These are phyloP conservation scores for Penicillium sp. DNA, from an alignment of 2,329 filamentous ascomycete genomes.

Conservation along the genomic window DNA sequence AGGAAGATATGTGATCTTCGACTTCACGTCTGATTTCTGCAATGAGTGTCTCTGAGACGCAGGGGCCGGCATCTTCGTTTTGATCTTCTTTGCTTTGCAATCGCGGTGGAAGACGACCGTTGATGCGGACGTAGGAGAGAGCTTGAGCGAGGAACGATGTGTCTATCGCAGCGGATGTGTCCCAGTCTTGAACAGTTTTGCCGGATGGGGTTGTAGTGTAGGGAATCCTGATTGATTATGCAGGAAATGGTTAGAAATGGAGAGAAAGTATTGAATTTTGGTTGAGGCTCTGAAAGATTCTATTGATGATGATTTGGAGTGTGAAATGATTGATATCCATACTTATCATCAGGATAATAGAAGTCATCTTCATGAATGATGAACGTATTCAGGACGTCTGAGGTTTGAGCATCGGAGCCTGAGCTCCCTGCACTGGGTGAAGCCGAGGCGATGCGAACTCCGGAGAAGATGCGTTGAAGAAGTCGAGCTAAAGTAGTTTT, in stretches of 20 bases:
- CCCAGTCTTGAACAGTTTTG: conserved; percentile 73
- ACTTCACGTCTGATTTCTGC: conserved; percentile 22
- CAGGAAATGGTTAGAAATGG: not conserved
- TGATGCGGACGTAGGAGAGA: conserved; percentile 62
- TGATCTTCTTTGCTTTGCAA: conserved; percentile 54
- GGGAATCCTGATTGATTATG: conserved; percentile 35
- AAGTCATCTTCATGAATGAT: conserved; percentile 97
- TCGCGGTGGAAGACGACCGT: conserved; percentile 52
- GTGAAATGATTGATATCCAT: conserved; percentile 22
- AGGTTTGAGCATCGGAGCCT: not conserved
- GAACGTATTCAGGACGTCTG: conserved; percentile 43
- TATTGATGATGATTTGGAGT: too few species aligned
- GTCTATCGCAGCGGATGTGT: conserved; percentile 74
- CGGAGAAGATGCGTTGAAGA: conserved; percentile 71
- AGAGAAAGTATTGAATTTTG: too few species aligned
- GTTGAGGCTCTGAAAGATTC: too few species aligned
- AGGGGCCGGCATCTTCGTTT: conserved; percentile 47
- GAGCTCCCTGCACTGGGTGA: not conserved
- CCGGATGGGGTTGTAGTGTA: conserved; percentile 45
- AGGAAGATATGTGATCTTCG: conserved; percentile 9
- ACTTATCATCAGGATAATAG: conserved; percentile 73
- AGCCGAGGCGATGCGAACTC: conserved; percentile 8
- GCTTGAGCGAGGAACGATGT: conserved; percentile 61
- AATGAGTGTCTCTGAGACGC: conserved; percentile 26
- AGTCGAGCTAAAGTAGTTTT: conserved; percentile 90